These are phyloP conservation scores for Kregervanrija delftensis DNA, from an alignment of 805 yeast genomes.

Conservation along the genomic window DNA sequence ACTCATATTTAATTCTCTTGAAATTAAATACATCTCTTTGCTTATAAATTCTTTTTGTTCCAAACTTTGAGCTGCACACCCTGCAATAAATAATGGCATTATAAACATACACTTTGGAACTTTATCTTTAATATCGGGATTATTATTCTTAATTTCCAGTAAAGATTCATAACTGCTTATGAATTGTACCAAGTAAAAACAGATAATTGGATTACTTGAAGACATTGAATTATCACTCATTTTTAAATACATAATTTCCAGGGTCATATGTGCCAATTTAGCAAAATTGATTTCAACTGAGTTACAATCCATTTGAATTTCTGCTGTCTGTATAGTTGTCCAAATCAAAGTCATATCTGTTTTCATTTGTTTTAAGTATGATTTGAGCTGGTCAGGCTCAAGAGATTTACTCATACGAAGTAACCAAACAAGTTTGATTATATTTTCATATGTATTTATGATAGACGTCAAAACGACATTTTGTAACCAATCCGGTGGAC, in stretches of 20 bases:
- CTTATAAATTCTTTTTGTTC: constrained; percentile 21
- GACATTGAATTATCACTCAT: constrained; percentile 14
- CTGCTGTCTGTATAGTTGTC: constrained; percentile 26
- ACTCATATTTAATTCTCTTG: constrained; percentile 7
- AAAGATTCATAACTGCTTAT: constrained; percentile 11
- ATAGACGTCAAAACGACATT: constrained; percentile 34
- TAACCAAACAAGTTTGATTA: constrained; percentile 33
- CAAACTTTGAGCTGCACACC: constrained; percentile 21
- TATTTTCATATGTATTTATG: constrained; percentile 29
- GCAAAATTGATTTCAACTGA: constrained; percentile 11
- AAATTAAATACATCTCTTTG: constrained; percentile 18
- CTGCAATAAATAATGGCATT: constrained; percentile 23
- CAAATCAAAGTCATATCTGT: constrained; percentile 22
- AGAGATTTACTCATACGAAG: constrained; percentile 13
- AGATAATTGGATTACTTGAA: constrained; percentile 18
- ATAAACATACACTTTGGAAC: constrained; percentile 9
- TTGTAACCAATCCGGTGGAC: constrained; percentile 25
- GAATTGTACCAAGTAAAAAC: constrained; percentile 22
- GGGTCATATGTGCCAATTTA: constrained; percentile 20
- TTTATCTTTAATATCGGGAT: neutral
- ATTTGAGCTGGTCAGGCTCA: constrained; percentile 3
- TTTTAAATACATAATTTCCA: constrained; percentile 22
- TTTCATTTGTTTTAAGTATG: constrained; percentile 13
- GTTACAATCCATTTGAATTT: constrained; percentile 18
- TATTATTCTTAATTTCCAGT: neutral